Evolutionary conservation across 768 basidiomycete species (phyloP).

Genomic region (Cystobasidium onofrii): DNA sequence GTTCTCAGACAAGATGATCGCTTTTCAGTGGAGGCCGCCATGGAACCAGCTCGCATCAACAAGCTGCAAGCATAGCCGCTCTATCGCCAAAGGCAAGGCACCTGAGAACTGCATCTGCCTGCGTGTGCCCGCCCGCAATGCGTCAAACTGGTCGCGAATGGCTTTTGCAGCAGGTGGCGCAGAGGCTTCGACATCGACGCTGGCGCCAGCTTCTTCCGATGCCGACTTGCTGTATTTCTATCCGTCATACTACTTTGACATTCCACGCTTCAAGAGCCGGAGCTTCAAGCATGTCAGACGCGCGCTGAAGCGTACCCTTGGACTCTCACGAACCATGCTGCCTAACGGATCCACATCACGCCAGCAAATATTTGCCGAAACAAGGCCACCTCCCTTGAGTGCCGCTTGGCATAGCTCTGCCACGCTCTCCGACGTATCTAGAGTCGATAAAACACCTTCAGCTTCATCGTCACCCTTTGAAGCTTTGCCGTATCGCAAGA

Average conservation of each 20-base stretch:
- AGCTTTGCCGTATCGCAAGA: neutral
- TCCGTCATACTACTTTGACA: neutral
- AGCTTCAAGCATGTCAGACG: neutral
- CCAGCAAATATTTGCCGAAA: neutral
- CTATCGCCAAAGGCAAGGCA: slow-evolving; percentile 1
- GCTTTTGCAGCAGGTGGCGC: slow-evolving; percentile 9
- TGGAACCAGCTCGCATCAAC: neutral
- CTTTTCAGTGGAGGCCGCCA: neutral
- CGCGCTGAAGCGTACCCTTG: neutral
- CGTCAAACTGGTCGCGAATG: neutral
- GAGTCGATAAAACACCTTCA: neutral
- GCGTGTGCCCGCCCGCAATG: neutral
- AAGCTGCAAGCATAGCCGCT: neutral
- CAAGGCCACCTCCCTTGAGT: neutral
- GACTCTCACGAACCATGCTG: neutral
- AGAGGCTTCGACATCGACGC: neutral
- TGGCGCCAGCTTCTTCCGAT: neutral
- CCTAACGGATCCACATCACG: neutral
- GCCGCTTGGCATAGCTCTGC: neutral
- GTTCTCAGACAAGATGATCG: neutral
- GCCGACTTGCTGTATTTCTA: neutral
- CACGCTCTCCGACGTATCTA: neutral
- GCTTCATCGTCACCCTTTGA: neutral
- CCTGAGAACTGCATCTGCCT: neutral
- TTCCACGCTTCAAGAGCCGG: neutral